Base-by-base conservation (phyloP, 371 early-diverging fungal species). In the Zychaea mexicana region DNA sequence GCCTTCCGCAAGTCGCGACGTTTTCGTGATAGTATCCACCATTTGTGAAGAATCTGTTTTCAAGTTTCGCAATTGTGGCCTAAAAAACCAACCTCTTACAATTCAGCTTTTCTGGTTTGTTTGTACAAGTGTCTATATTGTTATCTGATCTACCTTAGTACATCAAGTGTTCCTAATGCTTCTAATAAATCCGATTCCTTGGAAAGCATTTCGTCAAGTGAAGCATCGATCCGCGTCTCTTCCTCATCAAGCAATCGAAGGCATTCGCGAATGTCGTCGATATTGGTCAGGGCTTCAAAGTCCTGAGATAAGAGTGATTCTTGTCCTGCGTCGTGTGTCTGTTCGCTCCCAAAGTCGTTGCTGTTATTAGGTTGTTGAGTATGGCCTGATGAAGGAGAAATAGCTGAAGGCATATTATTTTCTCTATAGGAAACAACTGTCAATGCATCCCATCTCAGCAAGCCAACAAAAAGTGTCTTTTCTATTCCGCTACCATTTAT, bases 1-100 rank as follows among this genome's bases (percentile, higher is more conserved):
- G 3, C 83, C 80, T 58, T 92, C 93, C 3, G 95, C 94, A 33
- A 92, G 74, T 4, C 70, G 70, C 0, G 92, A 87, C 0, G 95
- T 92, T 24, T 84, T 83, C 36, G 82, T 77, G 26, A 94, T 83
- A 31, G 85, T 87, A 15, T 79, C 71, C 52, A 86, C 76, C 52
- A 92, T 74, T 9, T 74, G 61, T n/a, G 78, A 76, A 0, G 90
- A 80, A 39, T 88, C 85, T 7, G 58, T 47, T 30, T 83, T 73
- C 33, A 91, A 52, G 6, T 75, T 63, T 2, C 76, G 77, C 17
- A 93, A 70, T 56, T 87, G 85, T 21, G 92, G 90, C 49, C 92
- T 92, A 63, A 42, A n/a, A n/a, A n/a, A n/a, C n/a, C n/a, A n/a
- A 1, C 42, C 39, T 33, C 12, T 33, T 8, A 12, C 12, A 8